Evolutionary conservation across 352 stramenopile genomes (phyloP), one percentile per base, ranked within the genome.

Genomic region (Globisporangium alternatum): DNA sequence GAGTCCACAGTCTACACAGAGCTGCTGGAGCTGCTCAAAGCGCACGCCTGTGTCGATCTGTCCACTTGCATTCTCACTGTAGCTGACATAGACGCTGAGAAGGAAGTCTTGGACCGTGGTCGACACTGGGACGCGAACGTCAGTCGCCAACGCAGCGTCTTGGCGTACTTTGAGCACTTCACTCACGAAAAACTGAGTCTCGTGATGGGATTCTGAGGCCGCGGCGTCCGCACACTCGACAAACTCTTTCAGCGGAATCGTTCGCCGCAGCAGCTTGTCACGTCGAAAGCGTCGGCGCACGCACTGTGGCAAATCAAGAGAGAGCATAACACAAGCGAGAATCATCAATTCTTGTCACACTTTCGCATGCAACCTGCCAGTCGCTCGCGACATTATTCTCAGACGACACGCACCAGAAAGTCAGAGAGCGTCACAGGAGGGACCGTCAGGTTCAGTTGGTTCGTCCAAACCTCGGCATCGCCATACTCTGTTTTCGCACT

Each of bases 371-470:
- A 41, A 15, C 35, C 9, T 12, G 35, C 35, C 12, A 41, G 12
- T 4, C 35, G 9, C 25, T 41, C 9, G 5, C 35, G 15, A 41
- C 12, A 13, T 17, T 12, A 39, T 15, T 13, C 33, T 13, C 33
- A 41, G 9, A 41, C 35, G 15, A 47, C 25, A 33, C 51, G 41
- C 37, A 62, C 61, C 35, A 66, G 21, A 30, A 62, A 61, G 15
- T 62, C 61, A 9, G 61, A 49, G 33, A 66, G 61, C 5, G 51
- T 66, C 3, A 5, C 28, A 19, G 61, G 61, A 37, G 51, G 52
- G 13, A 48, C 4, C 28, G 28, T 55, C 19, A 66, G 41, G 22
- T 66, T 19, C 25, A 66, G 31, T 3, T n/a, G 15, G 12, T 35
- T 37, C 58, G 25, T 37, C 5, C 9, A 8, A 13, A 21, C 5